phyloP scores from a whole-genome alignment of 2,329 filamentous ascomycete genomes.

The Penicillium glabrum region DNA sequence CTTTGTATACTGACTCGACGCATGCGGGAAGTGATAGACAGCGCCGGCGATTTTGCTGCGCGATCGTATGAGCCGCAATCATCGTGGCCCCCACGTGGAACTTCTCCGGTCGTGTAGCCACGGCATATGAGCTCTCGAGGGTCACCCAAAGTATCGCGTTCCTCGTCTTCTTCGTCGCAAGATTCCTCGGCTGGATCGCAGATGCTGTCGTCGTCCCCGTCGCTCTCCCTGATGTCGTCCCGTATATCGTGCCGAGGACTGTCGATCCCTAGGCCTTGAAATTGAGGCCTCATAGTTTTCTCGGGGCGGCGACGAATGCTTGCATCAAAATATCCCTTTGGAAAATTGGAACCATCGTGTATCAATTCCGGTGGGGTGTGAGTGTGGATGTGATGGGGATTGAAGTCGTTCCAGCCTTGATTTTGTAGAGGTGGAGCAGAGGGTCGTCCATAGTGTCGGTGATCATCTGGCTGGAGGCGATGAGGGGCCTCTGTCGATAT shows the following conservation, averaged over 20 bases:
- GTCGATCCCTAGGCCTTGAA: conserved; percentile 16
- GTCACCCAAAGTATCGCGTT: conserved; percentile 14
- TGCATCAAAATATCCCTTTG: conserved; percentile 33
- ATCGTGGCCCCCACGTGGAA: conserved; percentile 1
- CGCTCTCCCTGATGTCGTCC: not conserved
- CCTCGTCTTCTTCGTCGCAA: conserved; percentile 26
- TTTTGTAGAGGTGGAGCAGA: not conserved
- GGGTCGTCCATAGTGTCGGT: conserved; percentile 13
- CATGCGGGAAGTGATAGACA: conserved; percentile 40
- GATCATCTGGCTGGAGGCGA: conserved; percentile 8
- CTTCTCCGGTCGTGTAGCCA: conserved; percentile 8
- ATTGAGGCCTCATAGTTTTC: conserved; percentile 4
- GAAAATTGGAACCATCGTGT: conserved; percentile 11
- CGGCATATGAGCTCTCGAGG: conserved; percentile 4
- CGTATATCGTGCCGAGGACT: not conserved
- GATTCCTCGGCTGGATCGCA: conserved; percentile 15
- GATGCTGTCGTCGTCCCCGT: not conserved
- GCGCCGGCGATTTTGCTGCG: conserved; percentile 34
- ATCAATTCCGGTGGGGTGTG: not conserved
- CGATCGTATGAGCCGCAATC: conserved; percentile 22
- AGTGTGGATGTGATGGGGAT: not conserved
- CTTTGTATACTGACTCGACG: conserved; percentile 36
- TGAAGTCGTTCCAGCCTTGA: not conserved
- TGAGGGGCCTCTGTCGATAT: conserved; percentile 1
- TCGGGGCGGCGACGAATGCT: conserved; percentile 25